Conservation (phyloP, 108 stramenopile species). For the Aureococcus anophagefferens region DNA sequence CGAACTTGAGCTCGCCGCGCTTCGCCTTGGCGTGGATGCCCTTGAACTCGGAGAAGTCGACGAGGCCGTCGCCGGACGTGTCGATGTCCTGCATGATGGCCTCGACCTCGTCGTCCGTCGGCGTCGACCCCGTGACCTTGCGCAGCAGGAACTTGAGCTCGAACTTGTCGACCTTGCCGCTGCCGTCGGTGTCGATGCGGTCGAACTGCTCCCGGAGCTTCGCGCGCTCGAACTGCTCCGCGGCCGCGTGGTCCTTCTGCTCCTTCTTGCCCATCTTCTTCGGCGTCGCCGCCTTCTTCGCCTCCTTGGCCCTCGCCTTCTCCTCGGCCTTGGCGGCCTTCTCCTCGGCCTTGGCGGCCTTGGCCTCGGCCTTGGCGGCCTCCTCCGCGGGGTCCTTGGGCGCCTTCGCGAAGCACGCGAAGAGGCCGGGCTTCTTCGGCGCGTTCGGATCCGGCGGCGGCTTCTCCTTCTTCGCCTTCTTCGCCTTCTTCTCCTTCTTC, state of each 20-base stretch:
- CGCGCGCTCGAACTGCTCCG: constrained; percentile 14
- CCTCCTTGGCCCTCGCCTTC: no score
- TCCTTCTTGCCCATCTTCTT: background rate
- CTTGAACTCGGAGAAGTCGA: constrained; percentile 79
- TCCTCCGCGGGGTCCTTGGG: no score
- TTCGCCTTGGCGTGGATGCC: constrained; percentile 18
- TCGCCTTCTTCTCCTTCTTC: no score
- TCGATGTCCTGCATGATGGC: constrained; percentile 90
- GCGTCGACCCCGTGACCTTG: constrained; percentile 61
- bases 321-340: no score
- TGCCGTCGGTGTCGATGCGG: constrained; percentile 83
- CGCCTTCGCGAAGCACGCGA: no score
- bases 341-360: no score
- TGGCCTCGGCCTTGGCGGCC: no score
- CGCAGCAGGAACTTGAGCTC: constrained; percentile 80
- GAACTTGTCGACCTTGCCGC: constrained; percentile 68
- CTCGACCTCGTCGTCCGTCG: constrained; percentile 72
- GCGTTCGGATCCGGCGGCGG: no score
- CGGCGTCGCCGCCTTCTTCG: background rate
- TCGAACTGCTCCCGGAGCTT: constrained; percentile 71
- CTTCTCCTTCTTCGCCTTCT: no score
- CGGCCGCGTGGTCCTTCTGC: background rate
- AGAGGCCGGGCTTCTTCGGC: no score
- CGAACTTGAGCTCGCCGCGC: background rate
- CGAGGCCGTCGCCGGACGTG: constrained; percentile 77